Evolutionary conservation across 2,329 filamentous ascomycete species (phyloP), one percentile per base, ranked within the genome.

Genomic region (Blastomyces parvus): DNA sequence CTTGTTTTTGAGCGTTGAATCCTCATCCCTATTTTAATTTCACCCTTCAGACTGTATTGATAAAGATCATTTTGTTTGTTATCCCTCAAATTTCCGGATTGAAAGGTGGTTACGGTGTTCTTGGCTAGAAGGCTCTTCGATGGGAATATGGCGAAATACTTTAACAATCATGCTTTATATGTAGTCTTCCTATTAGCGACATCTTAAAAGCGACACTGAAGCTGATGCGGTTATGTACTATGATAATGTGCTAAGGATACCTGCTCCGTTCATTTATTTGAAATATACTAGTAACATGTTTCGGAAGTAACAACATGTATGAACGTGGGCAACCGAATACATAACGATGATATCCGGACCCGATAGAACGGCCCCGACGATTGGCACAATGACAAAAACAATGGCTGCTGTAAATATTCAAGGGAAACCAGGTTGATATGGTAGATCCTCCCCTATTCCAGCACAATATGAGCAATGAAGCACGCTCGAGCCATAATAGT

Each of bases 11-110:
- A 27, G 2, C 25, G 44, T 9, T 46, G 8, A 22, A 46, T 52
- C 7, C 25, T 17, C 48, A 30, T 14, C n/a, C 22, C 48, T 1
- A 25, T 30, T 30, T 52, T 30, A 25, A 17, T 52, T 30, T 30
- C 48, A 17, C 11, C 7, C 13, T 52, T 52, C 22, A 11, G 33
- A 19, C n/a, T 56, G 78, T 58, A 58, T 58, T 57, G 25, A 36
- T 27, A 42, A 17, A 36, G 13, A 38, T 56, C 14, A 22, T 36
- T 56, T 53, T 22, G 3, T n/a, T 36, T 22, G 17, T n/a, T 36
- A 22, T 27, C 19, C n/a, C 38, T 59, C 25, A 59, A 59, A 59
- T 27, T 42, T 57, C 22, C 19, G 38, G 38, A 27, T 25, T 27
- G 56, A 42, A 11, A 56, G 38, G 56, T 5, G 38, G 36, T n/a